A percentile compares a stretch with the other conserved stretches of the same genome.
These are phyloP conservation scores for Coemansia sp. DNA, from an alignment of 192 early-diverging fungal species.

Conservation along the genomic window DNA sequence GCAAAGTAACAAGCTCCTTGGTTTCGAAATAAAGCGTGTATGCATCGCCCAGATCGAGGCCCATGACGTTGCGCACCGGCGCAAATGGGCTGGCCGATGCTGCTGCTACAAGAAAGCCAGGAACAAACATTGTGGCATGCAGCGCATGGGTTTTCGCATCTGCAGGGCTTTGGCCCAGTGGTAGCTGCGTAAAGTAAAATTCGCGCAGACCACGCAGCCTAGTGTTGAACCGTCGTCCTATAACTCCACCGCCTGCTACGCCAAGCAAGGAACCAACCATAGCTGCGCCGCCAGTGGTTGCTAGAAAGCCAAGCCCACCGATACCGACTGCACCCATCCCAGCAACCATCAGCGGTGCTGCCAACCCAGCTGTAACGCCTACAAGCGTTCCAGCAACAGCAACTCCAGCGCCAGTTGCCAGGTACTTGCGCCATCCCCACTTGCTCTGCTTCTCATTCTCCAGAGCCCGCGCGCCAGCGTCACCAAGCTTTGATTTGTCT, in stretches of 20 bases:
- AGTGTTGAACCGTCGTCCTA: slow-evolving; percentile 46
- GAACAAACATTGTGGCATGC: slow-evolving; percentile 52
- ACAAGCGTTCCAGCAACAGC: slow-evolving; percentile 53
- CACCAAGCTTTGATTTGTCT: slow-evolving; percentile 33
- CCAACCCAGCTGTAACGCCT: slow-evolving; percentile 57
- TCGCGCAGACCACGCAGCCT: slow-evolving; percentile 48
- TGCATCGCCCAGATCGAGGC: slow-evolving; percentile 47
- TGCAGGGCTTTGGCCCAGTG: slow-evolving; percentile 6
- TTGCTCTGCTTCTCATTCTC: slow-evolving; percentile 29
- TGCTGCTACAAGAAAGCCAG: slow-evolving; percentile 48
- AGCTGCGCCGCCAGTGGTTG: slow-evolving; percentile 49
- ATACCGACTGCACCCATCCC: slow-evolving; percentile 55
- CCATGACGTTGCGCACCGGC: slow-evolving; percentile 21
- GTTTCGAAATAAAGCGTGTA: slow-evolving; percentile 57
- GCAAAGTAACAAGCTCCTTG: slow-evolving; percentile 43
- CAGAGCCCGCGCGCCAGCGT: slow-evolving; percentile 35
- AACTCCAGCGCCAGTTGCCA: slow-evolving; percentile 51
- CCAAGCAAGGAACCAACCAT: slow-evolving; percentile 57
- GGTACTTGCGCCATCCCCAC: slow-evolving; percentile 49
- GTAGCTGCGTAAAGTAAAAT: slow-evolving; percentile 44
- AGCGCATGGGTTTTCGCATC: slow-evolving; percentile 23
- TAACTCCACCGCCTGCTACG: slow-evolving; percentile 55
- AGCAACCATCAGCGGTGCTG: slow-evolving; percentile 57
- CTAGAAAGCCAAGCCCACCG: slow-evolving; percentile 50
- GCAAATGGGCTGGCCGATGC: slow-evolving; percentile 34